These are phyloP conservation scores for Ceratocystis variospora DNA, from an alignment of 2,329 filamentous ascomycete genomes.

Conservation along the genomic window DNA sequence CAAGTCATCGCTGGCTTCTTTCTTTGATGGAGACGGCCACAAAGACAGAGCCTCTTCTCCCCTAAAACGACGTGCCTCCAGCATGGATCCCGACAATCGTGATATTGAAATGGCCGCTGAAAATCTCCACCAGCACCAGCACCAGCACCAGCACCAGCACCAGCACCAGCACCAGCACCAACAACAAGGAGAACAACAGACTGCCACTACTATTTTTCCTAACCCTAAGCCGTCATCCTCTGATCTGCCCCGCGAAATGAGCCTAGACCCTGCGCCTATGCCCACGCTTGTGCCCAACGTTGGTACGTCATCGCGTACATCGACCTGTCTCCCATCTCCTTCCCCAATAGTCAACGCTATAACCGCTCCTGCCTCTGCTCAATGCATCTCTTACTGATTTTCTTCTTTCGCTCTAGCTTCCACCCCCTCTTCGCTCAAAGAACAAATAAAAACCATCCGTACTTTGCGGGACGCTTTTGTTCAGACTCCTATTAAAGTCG, in stretches of 20 bases:
- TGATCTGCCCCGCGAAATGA: constrained; percentile 18
- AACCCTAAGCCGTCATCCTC: neutral
- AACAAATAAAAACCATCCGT: constrained; percentile 62
- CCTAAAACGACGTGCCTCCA: constrained; percentile 49
- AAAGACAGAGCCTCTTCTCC: constrained; percentile 48
- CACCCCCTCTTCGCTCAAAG: constrained; percentile 28
- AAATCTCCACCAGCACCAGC: constrained; percentile 13
- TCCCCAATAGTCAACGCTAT: neutral
- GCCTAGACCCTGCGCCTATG: constrained; percentile 13
- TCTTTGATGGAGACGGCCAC: constrained; percentile 42
- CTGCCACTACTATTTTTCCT: neutral
- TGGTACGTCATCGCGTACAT: constrained; percentile 17
- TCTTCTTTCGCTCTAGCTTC: neutral
- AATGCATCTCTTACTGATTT: neutral
- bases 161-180: constrained; percentile 6
- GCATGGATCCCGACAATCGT: constrained; percentile 40
- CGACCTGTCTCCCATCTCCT: neutral
- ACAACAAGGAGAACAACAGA: neutral
- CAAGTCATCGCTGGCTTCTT: constrained; percentile 42
- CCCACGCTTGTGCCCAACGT: constrained; percentile 9
- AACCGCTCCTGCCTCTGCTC: neutral
- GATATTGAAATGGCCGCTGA: constrained; percentile 23
- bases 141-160: neutral
- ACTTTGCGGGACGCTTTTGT: constrained; percentile 41
- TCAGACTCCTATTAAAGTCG: constrained; percentile 47